phyloP scores from a whole-genome alignment of 805 yeast genomes.

The Candida jianshihensis region DNA sequence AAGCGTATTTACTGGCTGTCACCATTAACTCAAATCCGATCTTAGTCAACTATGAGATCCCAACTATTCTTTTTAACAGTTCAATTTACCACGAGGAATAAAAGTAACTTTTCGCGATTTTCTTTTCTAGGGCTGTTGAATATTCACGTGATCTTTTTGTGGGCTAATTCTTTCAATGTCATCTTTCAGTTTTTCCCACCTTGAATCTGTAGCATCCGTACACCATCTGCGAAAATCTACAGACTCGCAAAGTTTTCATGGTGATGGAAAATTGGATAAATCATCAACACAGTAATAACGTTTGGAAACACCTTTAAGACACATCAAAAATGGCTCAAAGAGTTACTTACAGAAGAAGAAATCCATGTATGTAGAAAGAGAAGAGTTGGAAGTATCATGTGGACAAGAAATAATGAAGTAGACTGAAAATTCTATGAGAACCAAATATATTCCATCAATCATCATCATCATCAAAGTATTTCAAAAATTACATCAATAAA shows the following conservation, averaged over 20 bases:
- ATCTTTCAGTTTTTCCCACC: slow-evolving; percentile 1
- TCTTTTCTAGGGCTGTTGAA: slow-evolving; percentile 6
- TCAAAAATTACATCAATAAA: no score
- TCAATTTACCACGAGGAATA: no score
- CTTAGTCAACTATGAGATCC: no score
- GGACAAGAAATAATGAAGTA: not conserved
- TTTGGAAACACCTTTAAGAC: slow-evolving; percentile 4
- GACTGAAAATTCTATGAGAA: no score
- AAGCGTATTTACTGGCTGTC: no score
- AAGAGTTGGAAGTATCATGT: not conserved
- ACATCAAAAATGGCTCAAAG: slow-evolving; percentile 87
- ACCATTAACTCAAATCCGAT: no score
- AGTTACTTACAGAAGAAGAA: slow-evolving; percentile 98
- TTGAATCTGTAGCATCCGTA: slow-evolving; percentile 4
- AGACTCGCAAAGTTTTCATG: slow-evolving; percentile 5
- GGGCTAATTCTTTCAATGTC: slow-evolving; percentile 6
- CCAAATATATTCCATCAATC: no score
- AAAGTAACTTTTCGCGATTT: no score
- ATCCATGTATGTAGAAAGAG: slow-evolving; percentile 81
- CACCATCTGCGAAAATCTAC: not conserved
- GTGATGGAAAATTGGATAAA: slow-evolving; percentile 1
- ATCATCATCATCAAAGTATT: no score
- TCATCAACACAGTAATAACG: not conserved
- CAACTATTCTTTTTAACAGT: no score
- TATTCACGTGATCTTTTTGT: no score